A percentile compares a stretch with the other conserved stretches of the same genome.
Evolutionary conservation across 345 rosid genomes (phyloP).

Genomic region (Laguncularia racemosa): DNA sequence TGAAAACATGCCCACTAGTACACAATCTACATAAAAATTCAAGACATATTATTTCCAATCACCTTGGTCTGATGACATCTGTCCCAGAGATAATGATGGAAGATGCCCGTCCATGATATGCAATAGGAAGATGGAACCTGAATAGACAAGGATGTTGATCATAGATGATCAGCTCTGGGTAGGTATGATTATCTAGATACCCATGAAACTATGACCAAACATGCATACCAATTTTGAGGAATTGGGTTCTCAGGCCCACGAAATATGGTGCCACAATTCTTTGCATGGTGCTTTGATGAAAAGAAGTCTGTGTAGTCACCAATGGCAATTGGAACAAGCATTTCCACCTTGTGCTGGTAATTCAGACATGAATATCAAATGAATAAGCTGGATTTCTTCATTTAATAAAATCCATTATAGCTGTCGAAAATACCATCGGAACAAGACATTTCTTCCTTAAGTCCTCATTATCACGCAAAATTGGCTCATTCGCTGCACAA

Average conservation of each 20-base stretch:
- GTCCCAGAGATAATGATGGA: slow-evolving; percentile 91
- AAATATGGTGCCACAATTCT: slow-evolving; percentile 84
- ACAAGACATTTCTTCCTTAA: slow-evolving; percentile 59
- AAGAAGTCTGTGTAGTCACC: slow-evolving; percentile 98
- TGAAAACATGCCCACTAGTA: too few relatives aligned
- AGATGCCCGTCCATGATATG: slow-evolving; percentile 96
- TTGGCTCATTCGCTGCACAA: slow-evolving; percentile 59
- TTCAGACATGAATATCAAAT: slow-evolving; percentile 9
- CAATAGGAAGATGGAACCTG: slow-evolving; percentile 97
- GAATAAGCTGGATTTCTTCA: not conserved
- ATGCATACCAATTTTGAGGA: slow-evolving; percentile 58
- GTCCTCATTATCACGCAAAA: slow-evolving; percentile 57
- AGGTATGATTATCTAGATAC: not conserved
- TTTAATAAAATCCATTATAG: not conserved
- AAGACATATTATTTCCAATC: not conserved
- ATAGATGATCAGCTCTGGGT: not conserved
- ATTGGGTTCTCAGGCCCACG: slow-evolving; percentile 82
- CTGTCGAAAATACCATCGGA: slow-evolving; percentile 39
- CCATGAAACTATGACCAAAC: not conserved
- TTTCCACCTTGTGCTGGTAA: slow-evolving; percentile 61
- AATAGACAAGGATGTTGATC: slow-evolving; percentile 11
- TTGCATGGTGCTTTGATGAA: slow-evolving; percentile 89
- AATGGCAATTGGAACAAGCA: slow-evolving; percentile 78
- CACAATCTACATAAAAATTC: too few relatives aligned
- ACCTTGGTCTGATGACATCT: slow-evolving; percentile 80